These are phyloP conservation scores for Cladorrhinum samala DNA, from an alignment of 495 filamentous ascomycete species.

Conservation along the genomic window DNA sequence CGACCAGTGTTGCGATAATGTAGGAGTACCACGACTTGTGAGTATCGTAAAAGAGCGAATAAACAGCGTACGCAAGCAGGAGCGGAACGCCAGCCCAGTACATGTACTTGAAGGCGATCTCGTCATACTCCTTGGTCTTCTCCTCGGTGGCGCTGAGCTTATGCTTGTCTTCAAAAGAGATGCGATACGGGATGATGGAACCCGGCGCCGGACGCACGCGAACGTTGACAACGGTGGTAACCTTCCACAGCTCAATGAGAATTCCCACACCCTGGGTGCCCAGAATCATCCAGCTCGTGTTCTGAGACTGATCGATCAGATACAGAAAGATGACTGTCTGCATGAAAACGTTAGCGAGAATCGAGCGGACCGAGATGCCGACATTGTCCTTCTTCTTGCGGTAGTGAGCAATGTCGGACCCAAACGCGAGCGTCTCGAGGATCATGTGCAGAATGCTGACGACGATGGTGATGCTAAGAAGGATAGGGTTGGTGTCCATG, in stretches of 20 bases:
- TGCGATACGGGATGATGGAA: slow-evolving; percentile 71
- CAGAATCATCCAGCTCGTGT: slow-evolving; percentile 98
- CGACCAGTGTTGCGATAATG: slow-evolving; percentile 82
- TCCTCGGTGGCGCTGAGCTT: slow-evolving; percentile 89
- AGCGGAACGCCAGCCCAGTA: slow-evolving; percentile 88
- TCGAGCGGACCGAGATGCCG: slow-evolving; percentile 90
- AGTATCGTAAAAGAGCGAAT: slow-evolving; percentile 85
- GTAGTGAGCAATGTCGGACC: slow-evolving; percentile 95
- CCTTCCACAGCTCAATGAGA: slow-evolving; percentile 92
- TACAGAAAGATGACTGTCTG: slow-evolving; percentile 95
- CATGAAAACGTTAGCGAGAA: slow-evolving; percentile 97
- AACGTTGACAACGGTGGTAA: slow-evolving; percentile 95
- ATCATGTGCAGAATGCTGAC: slow-evolving; percentile 89
- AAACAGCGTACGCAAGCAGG: slow-evolving; percentile 78
- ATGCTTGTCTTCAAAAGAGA: slow-evolving; percentile 95
- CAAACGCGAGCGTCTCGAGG: slow-evolving; percentile 94
- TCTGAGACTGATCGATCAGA: slow-evolving; percentile 94
- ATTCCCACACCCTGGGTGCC: slow-evolving; percentile 91
- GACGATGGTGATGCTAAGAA: slow-evolving; percentile 74
- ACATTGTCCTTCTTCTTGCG: slow-evolving; percentile 99
- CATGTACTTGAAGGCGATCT: slow-evolving; percentile 94
- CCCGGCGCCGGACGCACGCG: slow-evolving; percentile 64
- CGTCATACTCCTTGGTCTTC: slow-evolving; percentile 97
- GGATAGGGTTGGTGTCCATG: slow-evolving; percentile 87
- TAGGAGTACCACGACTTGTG: slow-evolving; percentile 99